Evolutionary conservation across 345 rosid genomes (phyloP).

Genomic region (Eutrema yunnanense): DNA sequence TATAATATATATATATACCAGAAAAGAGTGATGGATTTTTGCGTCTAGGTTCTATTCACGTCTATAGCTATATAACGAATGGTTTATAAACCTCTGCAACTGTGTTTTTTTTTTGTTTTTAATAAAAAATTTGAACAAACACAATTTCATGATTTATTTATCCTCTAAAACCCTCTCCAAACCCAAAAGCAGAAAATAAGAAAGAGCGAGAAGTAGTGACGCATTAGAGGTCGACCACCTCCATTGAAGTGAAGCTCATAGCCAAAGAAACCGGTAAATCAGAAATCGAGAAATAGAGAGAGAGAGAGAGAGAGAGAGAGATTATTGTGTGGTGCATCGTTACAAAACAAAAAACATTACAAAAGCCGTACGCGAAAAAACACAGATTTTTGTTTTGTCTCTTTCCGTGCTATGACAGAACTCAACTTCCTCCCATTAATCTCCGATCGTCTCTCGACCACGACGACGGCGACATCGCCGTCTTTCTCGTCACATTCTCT

Average conservation of each 20-base stretch:
- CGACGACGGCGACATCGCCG: constrained; percentile 8
- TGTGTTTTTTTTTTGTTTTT: neutral
- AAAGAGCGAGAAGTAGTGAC: constrained; percentile 11
- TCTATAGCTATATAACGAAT: neutral
- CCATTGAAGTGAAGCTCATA: constrained; percentile 21
- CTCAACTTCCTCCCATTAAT: constrained; percentile 29
- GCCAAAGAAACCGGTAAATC: neutral
- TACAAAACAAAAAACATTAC: neutral
- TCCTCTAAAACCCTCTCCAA: constrained; percentile 21
- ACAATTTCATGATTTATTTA: neutral
- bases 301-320: constrained; percentile 7
- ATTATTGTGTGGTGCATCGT: constrained; percentile 8
- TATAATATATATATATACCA: neutral
- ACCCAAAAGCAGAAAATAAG: neutral
- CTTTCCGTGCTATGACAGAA: constrained; percentile 25
- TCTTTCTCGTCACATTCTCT: constrained; percentile 15
- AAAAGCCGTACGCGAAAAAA: constrained; percentile 1
- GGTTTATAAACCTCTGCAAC: neutral
- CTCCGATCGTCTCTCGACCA: constrained; percentile 24
- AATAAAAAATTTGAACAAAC: neutral
- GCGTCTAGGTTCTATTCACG: constrained; percentile 9
- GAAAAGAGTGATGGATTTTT: neutral
- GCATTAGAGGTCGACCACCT: constrained; percentile 12
- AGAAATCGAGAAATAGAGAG: neutral
- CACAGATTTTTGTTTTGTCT: constrained; percentile 12